A percentile compares a stretch with the other conserved stretches of the same genome.
These are phyloP conservation scores for Alternaria burnsii DNA, from an alignment of 2,329 filamentous ascomycete genomes.

Conservation along the genomic window DNA sequence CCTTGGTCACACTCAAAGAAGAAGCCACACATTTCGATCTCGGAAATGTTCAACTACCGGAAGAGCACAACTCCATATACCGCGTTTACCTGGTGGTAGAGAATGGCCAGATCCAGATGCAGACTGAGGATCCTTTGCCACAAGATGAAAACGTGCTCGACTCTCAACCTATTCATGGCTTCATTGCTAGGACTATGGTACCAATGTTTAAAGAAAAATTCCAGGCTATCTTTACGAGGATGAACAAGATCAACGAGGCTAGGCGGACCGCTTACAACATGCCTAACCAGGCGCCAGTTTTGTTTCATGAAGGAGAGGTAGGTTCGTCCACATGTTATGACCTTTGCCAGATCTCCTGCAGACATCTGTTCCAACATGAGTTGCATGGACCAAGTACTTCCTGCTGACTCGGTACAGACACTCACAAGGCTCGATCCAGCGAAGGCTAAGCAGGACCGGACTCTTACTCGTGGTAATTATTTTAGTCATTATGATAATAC, in stretches of 20 bases:
- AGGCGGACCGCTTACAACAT: constrained; percentile 32
- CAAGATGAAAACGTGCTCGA: constrained; percentile 24
- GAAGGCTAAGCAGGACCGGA: constrained; percentile 9
- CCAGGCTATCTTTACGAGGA: constrained; percentile 29
- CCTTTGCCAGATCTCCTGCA: neutral
- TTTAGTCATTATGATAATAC: neutral
- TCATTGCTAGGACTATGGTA: constrained; percentile 33
- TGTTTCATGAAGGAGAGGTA: constrained; percentile 38
- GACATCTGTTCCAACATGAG: neutral
- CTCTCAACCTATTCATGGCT: constrained; percentile 34
- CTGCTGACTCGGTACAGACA: constrained; percentile 22
- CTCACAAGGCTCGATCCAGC: constrained; percentile 22
- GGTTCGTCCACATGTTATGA: neutral
- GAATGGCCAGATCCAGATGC: constrained; percentile 29
- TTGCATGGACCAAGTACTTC: neutral
- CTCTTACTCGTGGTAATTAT: constrained; percentile 12
- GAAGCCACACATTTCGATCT: constrained; percentile 36
- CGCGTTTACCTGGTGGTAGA: constrained; percentile 29
- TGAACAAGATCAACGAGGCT: constrained; percentile 35
- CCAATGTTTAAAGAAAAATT: constrained; percentile 39
- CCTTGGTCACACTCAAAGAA: constrained; percentile 32
- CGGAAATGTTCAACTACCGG: constrained; percentile 39
- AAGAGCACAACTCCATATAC: constrained; percentile 22
- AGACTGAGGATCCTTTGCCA: constrained; percentile 28
- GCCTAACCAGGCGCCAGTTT: constrained; percentile 17